Conservation (phyloP, 2,329 filamentous ascomycete species). For the Sclerotinia sclerotiorum region DNA sequence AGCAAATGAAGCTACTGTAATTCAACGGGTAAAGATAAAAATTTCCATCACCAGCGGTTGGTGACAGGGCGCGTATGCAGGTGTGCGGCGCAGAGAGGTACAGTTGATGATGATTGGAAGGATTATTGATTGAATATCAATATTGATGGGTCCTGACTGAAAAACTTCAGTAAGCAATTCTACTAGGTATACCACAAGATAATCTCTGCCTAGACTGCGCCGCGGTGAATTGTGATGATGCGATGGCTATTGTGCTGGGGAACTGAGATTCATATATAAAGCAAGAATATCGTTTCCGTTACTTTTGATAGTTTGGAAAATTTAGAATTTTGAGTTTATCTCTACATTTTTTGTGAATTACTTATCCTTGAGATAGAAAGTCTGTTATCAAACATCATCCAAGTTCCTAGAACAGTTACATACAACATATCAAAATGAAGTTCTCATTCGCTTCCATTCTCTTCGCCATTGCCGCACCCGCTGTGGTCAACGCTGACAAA, state of each 20-base stretch:
- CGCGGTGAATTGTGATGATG: not conserved
- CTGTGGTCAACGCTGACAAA: conserved; percentile 1
- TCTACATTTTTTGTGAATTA: not conserved
- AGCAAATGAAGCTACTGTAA: not conserved
- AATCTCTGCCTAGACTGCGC: not conserved
- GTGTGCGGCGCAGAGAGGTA: not conserved
- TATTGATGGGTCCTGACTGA: not conserved
- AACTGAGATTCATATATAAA: not conserved
- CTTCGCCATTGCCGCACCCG: conserved; percentile 1
- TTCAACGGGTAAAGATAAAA: not conserved
- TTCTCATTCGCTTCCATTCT: conserved; percentile 14
- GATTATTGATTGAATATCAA: not conserved
- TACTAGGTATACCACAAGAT: not conserved
- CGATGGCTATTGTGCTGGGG: not conserved
- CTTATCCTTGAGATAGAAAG: not conserved
- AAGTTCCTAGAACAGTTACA: not conserved
- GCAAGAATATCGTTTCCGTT: not conserved
- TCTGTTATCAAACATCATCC: not conserved
- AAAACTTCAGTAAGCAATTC: not conserved
- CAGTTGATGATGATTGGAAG: not conserved
- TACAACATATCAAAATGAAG: conserved; percentile 13
- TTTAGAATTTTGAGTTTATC: not conserved
- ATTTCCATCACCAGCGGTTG: not conserved
- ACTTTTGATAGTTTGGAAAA: not conserved
- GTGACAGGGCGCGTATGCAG: not conserved